Conservation (phyloP, 179 eudicot species). For the Sideroxylon spinosum region DNA sequence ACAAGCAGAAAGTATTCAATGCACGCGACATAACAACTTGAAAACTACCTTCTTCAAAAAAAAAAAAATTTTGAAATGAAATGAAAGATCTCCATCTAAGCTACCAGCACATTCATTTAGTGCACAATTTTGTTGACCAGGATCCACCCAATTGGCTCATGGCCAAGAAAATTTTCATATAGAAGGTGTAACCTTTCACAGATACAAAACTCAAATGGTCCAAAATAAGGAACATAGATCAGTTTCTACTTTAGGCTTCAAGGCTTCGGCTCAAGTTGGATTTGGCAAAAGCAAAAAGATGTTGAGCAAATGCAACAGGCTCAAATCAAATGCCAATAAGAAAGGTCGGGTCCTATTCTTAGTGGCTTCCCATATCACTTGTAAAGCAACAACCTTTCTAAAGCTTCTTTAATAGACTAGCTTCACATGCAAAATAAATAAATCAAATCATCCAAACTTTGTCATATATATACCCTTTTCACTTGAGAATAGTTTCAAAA, state of each 20-base stretch:
- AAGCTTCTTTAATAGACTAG: not conserved
- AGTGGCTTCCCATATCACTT: not conserved
- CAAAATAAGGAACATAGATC: no score
- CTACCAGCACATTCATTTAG: conserved; percentile 6
- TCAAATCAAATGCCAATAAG: not conserved
- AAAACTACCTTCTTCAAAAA: no score
- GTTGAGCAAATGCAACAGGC: not conserved
- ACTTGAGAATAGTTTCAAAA: not conserved
- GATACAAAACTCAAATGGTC: not conserved
- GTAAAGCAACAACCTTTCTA: not conserved
- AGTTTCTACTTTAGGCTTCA: not conserved
- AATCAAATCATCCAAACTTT: conserved; percentile 5
- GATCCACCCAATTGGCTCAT: not conserved
- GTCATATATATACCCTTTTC: not conserved
- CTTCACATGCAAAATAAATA: not conserved
- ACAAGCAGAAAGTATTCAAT: not conserved
- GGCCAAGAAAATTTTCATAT: not conserved
- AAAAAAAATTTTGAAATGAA: no score
- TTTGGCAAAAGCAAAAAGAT: not conserved
- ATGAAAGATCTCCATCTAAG: no score
- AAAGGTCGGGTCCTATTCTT: not conserved
- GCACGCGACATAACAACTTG: not conserved
- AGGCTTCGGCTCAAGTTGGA: not conserved
- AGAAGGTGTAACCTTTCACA: not conserved
- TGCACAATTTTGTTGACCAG: not conserved